These are phyloP conservation scores for Boletus pseudopeckii DNA, from an alignment of 768 basidiomycete genomes.

Conservation along the genomic window DNA sequence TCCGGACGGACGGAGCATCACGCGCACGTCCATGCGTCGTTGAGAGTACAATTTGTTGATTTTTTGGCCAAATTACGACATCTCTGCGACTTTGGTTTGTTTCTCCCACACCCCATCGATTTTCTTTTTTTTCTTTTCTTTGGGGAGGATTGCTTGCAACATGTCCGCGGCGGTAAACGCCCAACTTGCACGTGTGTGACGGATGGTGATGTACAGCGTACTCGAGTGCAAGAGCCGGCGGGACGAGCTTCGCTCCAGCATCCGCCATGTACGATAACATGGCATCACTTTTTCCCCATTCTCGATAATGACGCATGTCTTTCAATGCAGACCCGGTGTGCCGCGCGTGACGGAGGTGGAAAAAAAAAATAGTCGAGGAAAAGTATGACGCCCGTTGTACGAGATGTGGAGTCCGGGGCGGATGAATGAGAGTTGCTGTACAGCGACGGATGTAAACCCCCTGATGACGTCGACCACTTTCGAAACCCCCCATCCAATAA, in stretches of 20 bases:
- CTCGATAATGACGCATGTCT: background rate
- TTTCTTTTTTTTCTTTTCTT: background rate
- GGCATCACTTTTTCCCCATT: background rate
- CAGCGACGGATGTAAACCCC: background rate
- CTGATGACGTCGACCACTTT: slow-evolving; percentile 19
- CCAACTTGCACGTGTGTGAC: background rate
- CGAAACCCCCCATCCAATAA: background rate
- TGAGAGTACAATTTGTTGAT: background rate
- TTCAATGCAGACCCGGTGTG: slow-evolving; percentile 1
- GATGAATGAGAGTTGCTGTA: background rate
- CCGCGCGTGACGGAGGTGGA: slow-evolving; percentile 3
- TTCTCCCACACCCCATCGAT: slow-evolving; percentile 1
- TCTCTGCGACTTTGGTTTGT: background rate
- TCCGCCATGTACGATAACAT: slow-evolving; percentile 8
- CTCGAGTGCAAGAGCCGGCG: background rate
- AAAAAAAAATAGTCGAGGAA: background rate
- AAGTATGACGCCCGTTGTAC: slow-evolving; percentile 12
- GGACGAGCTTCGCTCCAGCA: slow-evolving; percentile 8
- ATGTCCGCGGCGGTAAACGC: slow-evolving; percentile 15
- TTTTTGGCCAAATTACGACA: slow-evolving; percentile 3
- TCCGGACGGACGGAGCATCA: background rate
- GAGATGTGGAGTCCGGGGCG: slow-evolving; percentile 17
- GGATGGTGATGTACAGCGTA: background rate
- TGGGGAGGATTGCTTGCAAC: background rate
- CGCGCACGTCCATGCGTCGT: background rate